Conservation (phyloP, 2,329 filamentous ascomycete genomes). For the Emydomyces testavorans region DNA sequence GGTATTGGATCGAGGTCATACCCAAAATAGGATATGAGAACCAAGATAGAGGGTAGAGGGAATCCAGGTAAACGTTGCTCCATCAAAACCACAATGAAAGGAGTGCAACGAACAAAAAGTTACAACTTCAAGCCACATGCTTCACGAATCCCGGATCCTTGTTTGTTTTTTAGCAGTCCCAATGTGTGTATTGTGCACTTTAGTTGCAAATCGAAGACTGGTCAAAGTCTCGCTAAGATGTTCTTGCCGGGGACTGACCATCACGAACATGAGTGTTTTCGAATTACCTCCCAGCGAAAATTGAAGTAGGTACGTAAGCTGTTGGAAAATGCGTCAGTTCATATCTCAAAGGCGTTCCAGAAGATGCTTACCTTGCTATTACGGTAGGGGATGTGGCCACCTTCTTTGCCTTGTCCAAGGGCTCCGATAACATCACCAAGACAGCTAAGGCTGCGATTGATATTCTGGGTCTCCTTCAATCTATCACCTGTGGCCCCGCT, state of each 20-base stretch:
- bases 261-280: conserved; percentile 98
- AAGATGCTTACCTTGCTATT: conserved; percentile 65
- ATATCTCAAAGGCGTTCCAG: not conserved
- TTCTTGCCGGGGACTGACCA: conserved; percentile 83
- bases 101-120: conserved; percentile 12
- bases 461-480: conserved; percentile 88
- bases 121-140: not conserved
- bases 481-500: conserved; percentile 76
- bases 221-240: conserved; percentile 89
- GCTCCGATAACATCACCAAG: conserved; percentile 90
- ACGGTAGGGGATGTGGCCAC: conserved; percentile 76
- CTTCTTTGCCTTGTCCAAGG: conserved; percentile 68
- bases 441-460: conserved; percentile 89
- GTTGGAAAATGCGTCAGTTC: conserved; percentile 14
- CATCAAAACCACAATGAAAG: conserved; percentile 3
- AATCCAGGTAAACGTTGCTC: conserved; percentile 17
- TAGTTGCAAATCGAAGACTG: conserved; percentile 89
- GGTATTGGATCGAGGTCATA: conserved; percentile 5
- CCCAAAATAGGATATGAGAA: conserved; percentile 6
- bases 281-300: conserved; percentile 90
- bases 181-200: conserved; percentile 80
- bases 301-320: conserved; percentile 87
- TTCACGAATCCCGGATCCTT: conserved; percentile 25
- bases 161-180: conserved; percentile 57
- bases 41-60: not conserved